Evolutionary conservation across 805 yeast genomes (phyloP).

Genomic region (Teunomyces cretensis): DNA sequence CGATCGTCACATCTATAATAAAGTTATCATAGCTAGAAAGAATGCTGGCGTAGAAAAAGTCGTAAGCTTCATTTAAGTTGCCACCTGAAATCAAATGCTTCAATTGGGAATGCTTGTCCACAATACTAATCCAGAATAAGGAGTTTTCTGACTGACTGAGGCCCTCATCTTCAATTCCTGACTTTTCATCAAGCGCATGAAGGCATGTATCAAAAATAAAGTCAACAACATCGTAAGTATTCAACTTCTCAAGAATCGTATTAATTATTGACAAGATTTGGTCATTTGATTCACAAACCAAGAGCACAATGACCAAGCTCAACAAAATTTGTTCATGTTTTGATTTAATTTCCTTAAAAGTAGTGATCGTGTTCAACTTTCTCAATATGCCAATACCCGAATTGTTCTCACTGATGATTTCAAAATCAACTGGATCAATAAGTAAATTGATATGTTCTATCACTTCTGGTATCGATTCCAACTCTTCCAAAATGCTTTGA

Average conservation of each 20-base stretch:
- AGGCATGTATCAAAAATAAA: conserved; percentile 28
- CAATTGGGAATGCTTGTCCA: conserved; percentile 18
- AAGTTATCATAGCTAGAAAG: conserved; percentile 26
- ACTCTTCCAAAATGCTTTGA: conserved; percentile 16
- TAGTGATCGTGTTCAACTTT: conserved; percentile 21
- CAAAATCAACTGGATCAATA: conserved; percentile 14
- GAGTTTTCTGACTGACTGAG: conserved; percentile 23
- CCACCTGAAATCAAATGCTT: conserved; percentile 15
- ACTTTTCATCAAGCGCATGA: conserved; percentile 10
- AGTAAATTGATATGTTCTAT: conserved; percentile 22
- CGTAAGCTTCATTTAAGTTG: conserved; percentile 25
- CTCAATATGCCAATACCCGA: conserved; percentile 18
- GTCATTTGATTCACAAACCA: conserved; percentile 33
- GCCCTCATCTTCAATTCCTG: conserved; percentile 13
- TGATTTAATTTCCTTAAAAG: conserved; percentile 29
- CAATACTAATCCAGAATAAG: conserved; percentile 30
- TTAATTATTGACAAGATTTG: conserved; percentile 24
- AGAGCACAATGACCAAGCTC: conserved; percentile 28
- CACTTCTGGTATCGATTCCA: conserved; percentile 27
- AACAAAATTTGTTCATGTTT: conserved; percentile 30
- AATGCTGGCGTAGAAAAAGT: conserved; percentile 20
- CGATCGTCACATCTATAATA: conserved; percentile 34
- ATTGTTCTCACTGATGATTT: conserved; percentile 5
- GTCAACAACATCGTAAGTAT: conserved; percentile 22
- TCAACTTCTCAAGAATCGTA: conserved; percentile 22